phyloP scores from a whole-genome alignment of 305 asterid species.

The Solanum hybrid region DNA sequence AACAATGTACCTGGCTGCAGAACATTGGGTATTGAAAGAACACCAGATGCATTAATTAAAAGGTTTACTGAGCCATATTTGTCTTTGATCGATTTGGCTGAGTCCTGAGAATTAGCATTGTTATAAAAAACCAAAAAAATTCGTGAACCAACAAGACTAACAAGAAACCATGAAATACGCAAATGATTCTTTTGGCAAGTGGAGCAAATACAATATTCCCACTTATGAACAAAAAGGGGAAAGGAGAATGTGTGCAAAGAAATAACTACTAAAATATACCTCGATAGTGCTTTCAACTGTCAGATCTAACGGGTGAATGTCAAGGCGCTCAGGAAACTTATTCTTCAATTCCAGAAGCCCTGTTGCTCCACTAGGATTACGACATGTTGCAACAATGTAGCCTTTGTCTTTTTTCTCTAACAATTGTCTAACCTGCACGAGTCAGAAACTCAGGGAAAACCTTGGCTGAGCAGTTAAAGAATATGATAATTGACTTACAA shows the following conservation, averaged over 20 bases:
- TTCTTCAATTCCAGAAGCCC: constrained; percentile 62
- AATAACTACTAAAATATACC: constrained; percentile 28
- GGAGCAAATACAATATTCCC: not conserved
- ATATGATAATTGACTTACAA: not conserved
- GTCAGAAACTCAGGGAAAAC: not conserved
- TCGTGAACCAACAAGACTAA: not conserved
- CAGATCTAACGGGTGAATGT: constrained; percentile 67
- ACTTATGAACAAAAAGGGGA: not conserved
- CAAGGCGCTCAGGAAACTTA: constrained; percentile 60
- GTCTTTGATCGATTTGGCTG: constrained; percentile 55
- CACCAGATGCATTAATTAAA: constrained; percentile 76
- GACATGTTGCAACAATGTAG: constrained; percentile 77
- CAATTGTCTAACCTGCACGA: constrained; percentile 66
- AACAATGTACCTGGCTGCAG: constrained; percentile 63
- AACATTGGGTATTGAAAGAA: constrained; percentile 70
- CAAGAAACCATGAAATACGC: not conserved
- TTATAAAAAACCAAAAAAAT: not conserved
- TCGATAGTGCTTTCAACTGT: constrained; percentile 69
- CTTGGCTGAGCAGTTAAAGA: not conserved
- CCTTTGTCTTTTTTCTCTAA: constrained; percentile 55
- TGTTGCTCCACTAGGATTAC: constrained; percentile 55
- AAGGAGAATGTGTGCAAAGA: not conserved
- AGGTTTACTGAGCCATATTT: constrained; percentile 71
- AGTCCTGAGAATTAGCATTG: constrained; percentile 35
- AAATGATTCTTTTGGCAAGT: constrained; percentile 4